Percentiles rank a stretch among this genome's conserved stretches.
These are phyloP conservation scores for Pichia norvegensis DNA, from an alignment of 1,139 yeast species.

Conservation along the genomic window DNA sequence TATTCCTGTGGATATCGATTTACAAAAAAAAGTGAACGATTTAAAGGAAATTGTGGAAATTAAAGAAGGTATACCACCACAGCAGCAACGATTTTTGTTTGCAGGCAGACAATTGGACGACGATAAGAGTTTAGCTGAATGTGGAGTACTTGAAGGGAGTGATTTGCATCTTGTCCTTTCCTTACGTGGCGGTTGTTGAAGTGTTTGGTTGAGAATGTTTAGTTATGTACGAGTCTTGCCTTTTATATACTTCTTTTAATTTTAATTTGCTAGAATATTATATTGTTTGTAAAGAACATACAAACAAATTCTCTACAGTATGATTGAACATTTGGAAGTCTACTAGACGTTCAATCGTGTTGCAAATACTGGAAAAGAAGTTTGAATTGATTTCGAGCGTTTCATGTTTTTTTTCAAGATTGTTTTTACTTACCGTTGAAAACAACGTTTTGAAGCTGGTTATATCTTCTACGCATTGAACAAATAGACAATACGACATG, in stretches of 20 bases:
- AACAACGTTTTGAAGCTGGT: too few relatives aligned
- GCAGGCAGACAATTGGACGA: conserved; percentile 91
- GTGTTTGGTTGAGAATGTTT: background rate
- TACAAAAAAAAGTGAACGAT: conserved; percentile 41
- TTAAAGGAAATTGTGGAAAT: conserved; percentile 93
- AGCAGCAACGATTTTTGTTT: conserved; percentile 85
- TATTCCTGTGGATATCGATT: conserved; percentile 28
- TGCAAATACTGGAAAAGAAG: too few relatives aligned
- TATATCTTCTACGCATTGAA: too few relatives aligned
- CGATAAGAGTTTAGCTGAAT: conserved; percentile 58
- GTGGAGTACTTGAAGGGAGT: conserved; percentile 67
- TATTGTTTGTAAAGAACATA: too few relatives aligned
- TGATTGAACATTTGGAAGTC: too few relatives aligned
- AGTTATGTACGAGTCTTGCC: too few relatives aligned
- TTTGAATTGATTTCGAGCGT: background rate
- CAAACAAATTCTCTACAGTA: too few relatives aligned
- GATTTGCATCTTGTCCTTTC: conserved; percentile 85
- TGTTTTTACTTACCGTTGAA: too few relatives aligned
- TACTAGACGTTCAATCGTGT: too few relatives aligned
- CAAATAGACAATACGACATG: conserved; percentile 5
- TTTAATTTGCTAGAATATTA: too few relatives aligned
- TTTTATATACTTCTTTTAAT: too few relatives aligned
- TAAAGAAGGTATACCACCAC: conserved; percentile 95
- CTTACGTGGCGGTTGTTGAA: conserved; percentile 69
- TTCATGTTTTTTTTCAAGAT: background rate